Base-by-base conservation (phyloP, 768 basidiomycete genomes). In the Clitopilus passeckerianus region DNA sequence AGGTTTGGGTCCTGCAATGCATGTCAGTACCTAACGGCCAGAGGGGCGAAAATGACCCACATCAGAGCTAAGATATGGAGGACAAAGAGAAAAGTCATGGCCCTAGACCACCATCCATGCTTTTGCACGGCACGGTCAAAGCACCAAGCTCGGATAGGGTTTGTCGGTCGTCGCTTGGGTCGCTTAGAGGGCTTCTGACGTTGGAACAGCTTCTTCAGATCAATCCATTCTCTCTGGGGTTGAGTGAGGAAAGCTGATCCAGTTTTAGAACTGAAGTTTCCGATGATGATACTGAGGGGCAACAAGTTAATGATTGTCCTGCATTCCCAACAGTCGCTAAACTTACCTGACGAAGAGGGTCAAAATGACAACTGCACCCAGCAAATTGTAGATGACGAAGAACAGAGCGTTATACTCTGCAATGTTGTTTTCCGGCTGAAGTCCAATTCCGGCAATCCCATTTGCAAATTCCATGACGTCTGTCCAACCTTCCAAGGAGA, bases 401-500 rank as follows among this genome's bases (percentile, higher is more conserved):
- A 95, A 97, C 46, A 98, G 82, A 0, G 92, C 91, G 68, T 98
- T 96, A 64, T 78, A 83, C 61, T 91, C 90, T 0, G 89, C 82
- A 1, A 81, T 83, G 61, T 95, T 90, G 41, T 74, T 79, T 60
- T 81, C 73, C 0, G 93, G 91, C 68, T 97, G 94, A 57, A 72
- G 73, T 27, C 85, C 84, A 20, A 63, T 68, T 5, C 89, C 91
- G 0, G 83, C 87, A 63, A 97, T 89, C 61, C 86, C 85, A 71
- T 90, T 90, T 1, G 88, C 89, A 23, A 87, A 80, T 35, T 73
- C 75, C 89, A 97, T 90, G 54, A 95, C 96, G 68, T 95, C 93
- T n/a, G 91, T 83, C 96, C 95, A 98, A 1, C 96, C 96, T 74
- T 96, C 95, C 54, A 97, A 75, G 0, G 95, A 96, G 22, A 98